phyloP scores from a whole-genome alignment of 2,329 filamentous ascomycete genomes.

The Trichoderma sp. region DNA sequence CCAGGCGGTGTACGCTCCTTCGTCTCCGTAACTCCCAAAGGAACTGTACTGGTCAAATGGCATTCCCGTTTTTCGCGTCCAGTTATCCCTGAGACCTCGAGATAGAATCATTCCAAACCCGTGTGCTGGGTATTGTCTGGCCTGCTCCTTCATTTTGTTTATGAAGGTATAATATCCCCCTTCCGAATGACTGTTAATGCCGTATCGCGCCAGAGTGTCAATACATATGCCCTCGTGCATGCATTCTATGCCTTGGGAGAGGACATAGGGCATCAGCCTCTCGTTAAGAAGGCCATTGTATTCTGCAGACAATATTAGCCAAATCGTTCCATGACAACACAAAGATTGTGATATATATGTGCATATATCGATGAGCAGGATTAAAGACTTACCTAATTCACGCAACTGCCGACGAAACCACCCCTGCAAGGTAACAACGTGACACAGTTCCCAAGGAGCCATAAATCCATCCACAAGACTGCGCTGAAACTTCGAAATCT shows the following conservation, averaged over 20 bases:
- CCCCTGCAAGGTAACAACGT: not conserved
- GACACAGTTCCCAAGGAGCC: not conserved
- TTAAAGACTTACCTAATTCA: not conserved
- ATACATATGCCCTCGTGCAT: conserved; percentile 18
- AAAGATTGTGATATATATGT: not conserved
- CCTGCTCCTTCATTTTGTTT: not conserved
- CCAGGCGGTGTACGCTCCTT: not conserved
- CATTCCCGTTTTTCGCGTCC: conserved; percentile 12
- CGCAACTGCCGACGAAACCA: not conserved
- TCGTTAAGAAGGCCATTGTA: not conserved
- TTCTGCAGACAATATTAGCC: not conserved
- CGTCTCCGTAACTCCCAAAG: not conserved
- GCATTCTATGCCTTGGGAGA: conserved; percentile 12
- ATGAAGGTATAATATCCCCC: not conserved
- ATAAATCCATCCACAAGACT: not conserved
- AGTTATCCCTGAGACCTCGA: conserved; percentile 8
- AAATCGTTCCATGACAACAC: not conserved
- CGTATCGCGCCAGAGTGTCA: not conserved
- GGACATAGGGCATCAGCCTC: conserved; percentile 16
- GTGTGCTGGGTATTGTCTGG: not conserved
- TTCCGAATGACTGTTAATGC: not conserved
- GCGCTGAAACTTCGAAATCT: not conserved
- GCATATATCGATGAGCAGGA: not conserved
- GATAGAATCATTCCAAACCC: conserved; percentile 20
- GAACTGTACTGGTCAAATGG: conserved; percentile 6